These are phyloP conservation scores for Fusarium graminum DNA, from an alignment of 2,329 filamentous ascomycete species.

Conservation along the genomic window DNA sequence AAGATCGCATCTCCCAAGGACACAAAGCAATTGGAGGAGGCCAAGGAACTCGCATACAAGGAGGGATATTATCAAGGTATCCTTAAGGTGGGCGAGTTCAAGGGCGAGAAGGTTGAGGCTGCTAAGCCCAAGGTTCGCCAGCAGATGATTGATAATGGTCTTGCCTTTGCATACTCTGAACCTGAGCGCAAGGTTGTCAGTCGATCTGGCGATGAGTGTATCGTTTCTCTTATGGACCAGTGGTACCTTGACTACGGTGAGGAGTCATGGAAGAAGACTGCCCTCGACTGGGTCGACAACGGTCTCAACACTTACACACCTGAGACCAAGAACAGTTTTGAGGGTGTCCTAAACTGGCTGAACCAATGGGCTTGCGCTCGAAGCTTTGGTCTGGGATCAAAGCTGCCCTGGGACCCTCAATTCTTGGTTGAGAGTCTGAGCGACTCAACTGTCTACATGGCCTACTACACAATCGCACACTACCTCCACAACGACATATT, in stretches of 20 bases:
- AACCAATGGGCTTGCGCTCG: conserved; percentile 96
- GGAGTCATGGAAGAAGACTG: conserved; percentile 84
- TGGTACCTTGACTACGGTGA: conserved; percentile 99
- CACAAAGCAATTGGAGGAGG: conserved; percentile 85
- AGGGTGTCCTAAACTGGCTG: conserved; percentile 90
- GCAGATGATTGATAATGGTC: conserved; percentile 78
- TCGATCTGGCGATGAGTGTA: conserved; percentile 91
- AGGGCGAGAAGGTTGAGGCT: conserved; percentile 85
- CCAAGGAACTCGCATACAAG: conserved; percentile 97
- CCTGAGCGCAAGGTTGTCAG: conserved; percentile 91
- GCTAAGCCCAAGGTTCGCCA: conserved; percentile 88
- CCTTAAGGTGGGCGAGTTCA: conserved; percentile 89
- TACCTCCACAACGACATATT: conserved; percentile 87
- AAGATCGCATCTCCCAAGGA: conserved; percentile 99
- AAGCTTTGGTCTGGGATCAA: conserved; percentile 91
- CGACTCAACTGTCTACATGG: conserved; percentile 94
- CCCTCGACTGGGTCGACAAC: conserved; percentile 77
- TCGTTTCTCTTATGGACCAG: conserved; percentile 92
- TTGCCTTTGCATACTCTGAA: conserved; percentile 93
- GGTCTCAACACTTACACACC: conserved; percentile 83
- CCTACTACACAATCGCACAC: conserved; percentile 77
- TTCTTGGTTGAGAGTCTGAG: conserved; percentile 94
- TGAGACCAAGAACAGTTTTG: conserved; percentile 83
- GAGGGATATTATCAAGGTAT: conserved; percentile 97
- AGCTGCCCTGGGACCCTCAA: conserved; percentile 91